Base-by-base conservation (phyloP, 805 yeast species). In the Nakazawaea peltata region DNA sequence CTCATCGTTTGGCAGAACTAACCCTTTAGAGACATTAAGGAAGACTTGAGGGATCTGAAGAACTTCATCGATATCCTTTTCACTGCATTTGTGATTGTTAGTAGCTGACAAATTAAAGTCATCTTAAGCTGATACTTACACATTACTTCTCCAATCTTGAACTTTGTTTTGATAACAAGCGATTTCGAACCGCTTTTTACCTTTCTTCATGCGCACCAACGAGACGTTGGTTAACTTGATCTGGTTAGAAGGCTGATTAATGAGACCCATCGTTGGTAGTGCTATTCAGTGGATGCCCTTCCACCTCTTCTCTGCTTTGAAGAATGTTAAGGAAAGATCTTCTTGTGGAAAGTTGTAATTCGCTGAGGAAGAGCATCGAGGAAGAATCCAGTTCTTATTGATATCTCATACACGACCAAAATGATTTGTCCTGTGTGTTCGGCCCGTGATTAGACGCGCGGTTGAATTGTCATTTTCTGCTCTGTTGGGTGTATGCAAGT, bases 131-230 rank as follows among this genome's bases (percentile, higher is more conserved):
- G 23, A 21, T n/a, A 49, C 64, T 38, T 47, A 61, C 54, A 84
- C 77, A 40, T 81, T 83, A 42, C 74, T 71, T 47, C 97, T 69
- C 76, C 87, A 92, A 56, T 92, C 98, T 55, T 90, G 97, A 4
- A 92, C 96, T 53, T 92, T 92, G 50, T 92, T 92, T 51, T 85
- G 95, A 56, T 92, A 92, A 52, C 98, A 92, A 0, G 97, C 97
- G 30, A 92, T 72, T 57, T 92, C 98, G 48, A 87, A 92, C 44
- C 96, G 66, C 57, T 85, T 84, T 53, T 85, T 86, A 28, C 88
- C 96, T 54, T 85, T 87, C 49, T 81, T 83, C 76, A 92, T 77
- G 31, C 92, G 71, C 30, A 92, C 97, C 39, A 90, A 65, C 19
- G 97, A 87, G 22, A 92, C 97, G 56, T 92, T 92, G 34, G 98